Base-by-base conservation (phyloP, 768 basidiomycete species). In the Lentinula boryana region DNA sequence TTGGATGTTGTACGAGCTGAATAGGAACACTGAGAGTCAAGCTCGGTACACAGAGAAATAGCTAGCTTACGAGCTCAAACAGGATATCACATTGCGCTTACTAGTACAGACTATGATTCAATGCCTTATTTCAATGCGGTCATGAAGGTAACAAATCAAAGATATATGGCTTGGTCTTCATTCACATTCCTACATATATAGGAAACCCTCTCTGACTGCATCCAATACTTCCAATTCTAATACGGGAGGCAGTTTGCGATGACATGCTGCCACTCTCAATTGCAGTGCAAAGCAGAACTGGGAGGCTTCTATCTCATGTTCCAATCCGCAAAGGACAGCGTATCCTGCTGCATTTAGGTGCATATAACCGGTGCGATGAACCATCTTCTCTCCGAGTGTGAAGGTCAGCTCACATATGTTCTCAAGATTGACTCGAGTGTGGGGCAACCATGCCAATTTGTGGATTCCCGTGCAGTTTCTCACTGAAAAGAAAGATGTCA, bases 1-100 rank as follows among this genome's bases (percentile, higher is more conserved):
- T 57, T 91, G 86, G 84, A 77, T 80, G 8, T 70, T 91, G 9
- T 75, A 86, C 57, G 84, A 87, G 62, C 76, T 93, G 36, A 79
- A 85, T 8, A 78, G 75, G 36, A 74, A 84, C 63, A 82, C 82
- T 0, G 75, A 81, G 5, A 70, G 84, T 5, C 90, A 93, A 71
- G 74, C 71, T 2, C 78, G 76, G 79, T 93, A 35, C 81, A 91
- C n/a, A 67, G 72, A 0, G 91, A 92, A 72, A 79, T 88, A 40
- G 13, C 70, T 70, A 46, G 44, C 8, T 33, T 53, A 55, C 52
- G 56, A 67, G 51, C 31, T 2, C 60, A 52, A n/a, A 59, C 62
- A 23, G 64, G 61, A 23, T 62, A 63, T 4, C 60, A 63, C 38
- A 36, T 52, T 3, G 16, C 61, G 5, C 69, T 65, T 52, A 69